These are phyloP conservation scores for Colletotrichum nymphaeae DNA, from an alignment of 2,329 filamentous ascomycete genomes.

Conservation along the genomic window DNA sequence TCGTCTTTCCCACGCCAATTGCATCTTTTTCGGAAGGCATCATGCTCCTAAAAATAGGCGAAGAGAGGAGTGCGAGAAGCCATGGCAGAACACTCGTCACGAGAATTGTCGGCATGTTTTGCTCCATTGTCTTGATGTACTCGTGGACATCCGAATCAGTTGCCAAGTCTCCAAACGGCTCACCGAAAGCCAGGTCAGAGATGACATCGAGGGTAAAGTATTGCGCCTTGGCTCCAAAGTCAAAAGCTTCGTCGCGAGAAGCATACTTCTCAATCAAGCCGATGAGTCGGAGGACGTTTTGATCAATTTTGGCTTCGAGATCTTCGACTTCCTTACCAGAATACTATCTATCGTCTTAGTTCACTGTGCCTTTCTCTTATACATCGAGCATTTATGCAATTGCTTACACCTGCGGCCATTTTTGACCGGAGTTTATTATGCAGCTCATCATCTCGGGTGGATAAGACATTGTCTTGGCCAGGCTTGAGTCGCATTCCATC, in stretches of 20 bases:
- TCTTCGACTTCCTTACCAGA: conserved; percentile 63
- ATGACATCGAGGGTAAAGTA: conserved; percentile 67
- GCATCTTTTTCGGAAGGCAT: conserved; percentile 53
- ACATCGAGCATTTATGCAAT: neutral
- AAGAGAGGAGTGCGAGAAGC: conserved; percentile 52
- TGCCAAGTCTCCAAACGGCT: conserved; percentile 58
- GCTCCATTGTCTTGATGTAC: conserved; percentile 57
- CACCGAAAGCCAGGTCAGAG: conserved; percentile 60
- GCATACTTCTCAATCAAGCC: conserved; percentile 55
- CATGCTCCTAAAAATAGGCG: conserved; percentile 52
- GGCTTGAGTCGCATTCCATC: conserved; percentile 63
- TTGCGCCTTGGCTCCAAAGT: conserved; percentile 59
- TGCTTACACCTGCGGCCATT: conserved; percentile 60
- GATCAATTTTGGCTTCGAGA: conserved; percentile 61
- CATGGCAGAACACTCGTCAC: conserved; percentile 55
- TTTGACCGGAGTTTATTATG: conserved; percentile 57
- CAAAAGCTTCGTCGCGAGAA: conserved; percentile 54
- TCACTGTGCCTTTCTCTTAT: neutral
- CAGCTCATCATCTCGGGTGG: conserved; percentile 57
- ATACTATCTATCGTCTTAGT: conserved; percentile 45
- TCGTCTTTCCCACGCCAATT: conserved; percentile 52
- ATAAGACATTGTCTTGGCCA: conserved; percentile 65
- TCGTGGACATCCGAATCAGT: conserved; percentile 58
- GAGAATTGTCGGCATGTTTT: conserved; percentile 57
- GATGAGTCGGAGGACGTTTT: conserved; percentile 57